These are phyloP conservation scores for Boletus vermiculosoides DNA, from an alignment of 768 basidiomycete genomes.

Conservation along the genomic window DNA sequence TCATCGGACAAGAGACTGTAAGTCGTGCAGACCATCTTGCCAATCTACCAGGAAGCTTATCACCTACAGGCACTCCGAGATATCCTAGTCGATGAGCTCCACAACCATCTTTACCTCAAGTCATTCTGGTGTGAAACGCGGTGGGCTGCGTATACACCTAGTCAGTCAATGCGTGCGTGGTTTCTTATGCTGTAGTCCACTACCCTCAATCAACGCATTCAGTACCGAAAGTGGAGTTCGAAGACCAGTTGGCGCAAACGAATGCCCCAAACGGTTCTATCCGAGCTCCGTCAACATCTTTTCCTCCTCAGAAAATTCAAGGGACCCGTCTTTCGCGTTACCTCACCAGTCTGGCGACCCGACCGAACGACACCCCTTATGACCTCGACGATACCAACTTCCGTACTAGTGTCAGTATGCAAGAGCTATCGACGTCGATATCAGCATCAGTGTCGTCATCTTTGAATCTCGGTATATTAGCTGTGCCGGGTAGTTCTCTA, in stretches of 20 bases:
- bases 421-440: constrained; percentile 21
- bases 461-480: constrained; percentile 23
- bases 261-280: constrained; percentile 25
- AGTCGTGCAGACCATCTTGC: constrained; percentile 27
- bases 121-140: constrained; percentile 94
- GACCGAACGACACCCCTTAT: constrained; percentile 76
- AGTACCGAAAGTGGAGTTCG: constrained; percentile 71
- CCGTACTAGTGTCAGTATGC: constrained; percentile 17
- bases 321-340: constrained; percentile 59
- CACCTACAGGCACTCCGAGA: constrained; percentile 75
- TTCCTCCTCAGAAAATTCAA: constrained; percentile 40
- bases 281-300: constrained; percentile 32
- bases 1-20: constrained; percentile 83
- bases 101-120: constrained; percentile 96
- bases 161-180: constrained; percentile 71
- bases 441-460: constrained; percentile 25
- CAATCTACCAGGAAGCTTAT: constrained; percentile 11
- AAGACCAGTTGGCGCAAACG: constrained; percentile 40
- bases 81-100: constrained; percentile 92
- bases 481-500: constrained; percentile 18
- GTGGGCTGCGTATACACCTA: constrained; percentile 81
- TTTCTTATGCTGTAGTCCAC: not conserved
- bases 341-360: constrained; percentile 60
- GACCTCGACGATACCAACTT: constrained; percentile 51
- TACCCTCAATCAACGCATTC: constrained; percentile 8